Evolutionary conservation across 495 filamentous ascomycete genomes (phyloP), one percentile per base, ranked within the genome.

Genomic region (Aspergillus nidulans): DNA sequence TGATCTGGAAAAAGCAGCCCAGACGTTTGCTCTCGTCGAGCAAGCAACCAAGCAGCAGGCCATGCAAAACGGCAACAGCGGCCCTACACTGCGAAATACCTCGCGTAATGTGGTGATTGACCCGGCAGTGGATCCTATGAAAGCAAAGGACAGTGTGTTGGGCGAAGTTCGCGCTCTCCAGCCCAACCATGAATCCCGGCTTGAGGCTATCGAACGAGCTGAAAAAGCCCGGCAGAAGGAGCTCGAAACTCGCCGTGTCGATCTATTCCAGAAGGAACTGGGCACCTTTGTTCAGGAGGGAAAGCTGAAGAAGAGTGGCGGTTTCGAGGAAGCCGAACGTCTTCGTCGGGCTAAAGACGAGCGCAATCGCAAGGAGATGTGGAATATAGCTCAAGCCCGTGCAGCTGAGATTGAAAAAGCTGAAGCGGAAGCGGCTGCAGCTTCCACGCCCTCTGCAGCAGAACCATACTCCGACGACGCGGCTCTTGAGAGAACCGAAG

Each of bases 41-140:
- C 86, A 97, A 71, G 94, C 94, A 6, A 96, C 92, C 6, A 94
- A 94, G 70, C 90, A 97, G 70, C 94, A 97, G 69, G 87, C 92
- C 64, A 84, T 92, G 63, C 83, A 90, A 59, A 80, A 81, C 41
- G 61, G 69, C 25, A 63, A 61, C 15, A 69, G 71, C 2, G 63
- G 60, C 10, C 76, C 74, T 13, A 68, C 69, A 39, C 63, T 78
- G 15, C 76, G 80, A 9, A 78, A 74, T 41, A 71, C 77, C 18
- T 81, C 77, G 18, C 78, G 86, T 42, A 86, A 80, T 49, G 68
- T 94, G 24, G 82, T 81, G 9, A 78, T 85, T 47, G 87, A 86
- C 46, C 75, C 78, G 10, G 77, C 78, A 2, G 73, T 86, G 24
- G 89, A 97, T 65, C 90, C 89, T 3, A 73, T 68, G 61, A 84